Evolutionary conservation across 139 green algal genomes (phyloP).

Genomic region (Yamagishiella unicocca): DNA sequence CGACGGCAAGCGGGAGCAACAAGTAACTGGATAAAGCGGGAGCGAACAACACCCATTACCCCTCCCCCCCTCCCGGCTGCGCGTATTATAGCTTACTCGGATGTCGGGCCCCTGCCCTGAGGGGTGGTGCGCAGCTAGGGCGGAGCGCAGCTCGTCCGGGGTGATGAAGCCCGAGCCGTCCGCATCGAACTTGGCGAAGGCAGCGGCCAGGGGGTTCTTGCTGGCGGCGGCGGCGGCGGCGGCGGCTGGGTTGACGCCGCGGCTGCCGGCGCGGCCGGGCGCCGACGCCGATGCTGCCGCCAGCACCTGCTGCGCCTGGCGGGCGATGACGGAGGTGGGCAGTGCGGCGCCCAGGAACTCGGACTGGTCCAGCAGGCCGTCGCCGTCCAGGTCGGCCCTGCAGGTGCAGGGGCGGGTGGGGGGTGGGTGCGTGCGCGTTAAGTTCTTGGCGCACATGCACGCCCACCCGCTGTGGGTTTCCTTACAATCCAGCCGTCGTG

Average conservation of each 20-base stretch:
- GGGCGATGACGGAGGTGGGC: conserved; percentile 31
- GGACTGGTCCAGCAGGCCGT: conserved; percentile 65
- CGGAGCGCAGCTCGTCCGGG: conserved; percentile 50
- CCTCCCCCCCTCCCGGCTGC: not conserved
- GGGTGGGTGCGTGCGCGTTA: not conserved
- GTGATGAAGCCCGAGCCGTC: conserved; percentile 66
- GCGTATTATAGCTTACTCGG: not conserved
- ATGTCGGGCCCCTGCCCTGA: conserved; percentile 31
- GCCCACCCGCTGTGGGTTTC: not conserved
- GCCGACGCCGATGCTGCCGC: not conserved
- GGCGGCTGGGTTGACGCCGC: not conserved
- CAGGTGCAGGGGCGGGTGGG: not conserved
- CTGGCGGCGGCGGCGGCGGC: not conserved
- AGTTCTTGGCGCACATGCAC: not conserved
- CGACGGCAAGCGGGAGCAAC: not conserved
- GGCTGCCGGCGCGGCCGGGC: not conserved
- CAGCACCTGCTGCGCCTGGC: conserved; percentile 15
- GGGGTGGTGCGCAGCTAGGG: conserved; percentile 43
- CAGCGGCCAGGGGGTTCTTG: conserved; percentile 25
- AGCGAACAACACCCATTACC: not conserved
- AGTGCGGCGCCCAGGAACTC: conserved; percentile 90
- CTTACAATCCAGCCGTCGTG: not conserved
- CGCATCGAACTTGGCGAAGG: conserved; percentile 60
- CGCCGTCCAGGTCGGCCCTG: conserved; percentile 60
- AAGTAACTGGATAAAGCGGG: not conserved